A percentile compares a stretch with the other conserved stretches of the same genome.
Conservation (phyloP, 345 rosid species). For the Laguncularia racemosa region DNA sequence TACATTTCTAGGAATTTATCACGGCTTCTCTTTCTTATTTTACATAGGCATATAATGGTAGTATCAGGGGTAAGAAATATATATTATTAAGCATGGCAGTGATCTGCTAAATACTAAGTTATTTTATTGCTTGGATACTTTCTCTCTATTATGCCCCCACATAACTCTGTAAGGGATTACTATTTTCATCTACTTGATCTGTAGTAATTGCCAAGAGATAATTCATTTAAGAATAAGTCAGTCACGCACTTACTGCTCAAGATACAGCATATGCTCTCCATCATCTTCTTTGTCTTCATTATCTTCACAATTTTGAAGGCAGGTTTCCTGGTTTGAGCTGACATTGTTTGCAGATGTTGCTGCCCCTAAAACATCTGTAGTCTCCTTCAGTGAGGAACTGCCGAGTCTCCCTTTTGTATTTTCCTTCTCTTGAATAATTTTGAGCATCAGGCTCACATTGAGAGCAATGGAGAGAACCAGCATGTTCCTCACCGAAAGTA, state of each 20-base stretch:
- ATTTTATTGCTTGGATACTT: too few species aligned
- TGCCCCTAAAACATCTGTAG: slow-evolving; percentile 4
- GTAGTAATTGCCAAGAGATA: too few species aligned
- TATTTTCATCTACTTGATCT: too few species aligned
- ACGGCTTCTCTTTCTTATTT: too few species aligned
- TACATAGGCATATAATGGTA: too few species aligned
- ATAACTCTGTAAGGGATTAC: too few species aligned
- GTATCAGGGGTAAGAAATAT: too few species aligned
- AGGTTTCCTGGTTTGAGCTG: neutral
- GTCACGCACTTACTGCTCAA: slow-evolving; percentile 13
- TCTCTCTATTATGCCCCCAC: too few species aligned
- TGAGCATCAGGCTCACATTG: slow-evolving; percentile 54
- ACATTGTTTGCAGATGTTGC: slow-evolving; percentile 3
- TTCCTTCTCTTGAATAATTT: slow-evolving; percentile 20
- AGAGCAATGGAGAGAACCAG: slow-evolving; percentile 61
- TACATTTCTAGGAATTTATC: too few species aligned
- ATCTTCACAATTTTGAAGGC: slow-evolving; percentile 2
- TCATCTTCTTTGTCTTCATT: slow-evolving; percentile 1
- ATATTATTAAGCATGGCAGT: too few species aligned
- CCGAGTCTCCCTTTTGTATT: slow-evolving; percentile 3
- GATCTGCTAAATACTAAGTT: too few species aligned
- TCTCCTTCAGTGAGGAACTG: slow-evolving; percentile 11
- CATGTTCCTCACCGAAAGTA: slow-evolving; percentile 47
- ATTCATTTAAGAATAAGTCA: too few species aligned
- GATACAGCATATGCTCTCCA: slow-evolving; percentile 6